These are phyloP conservation scores for Epichloe scottii DNA, from an alignment of 2,329 filamentous ascomycete genomes.

Conservation along the genomic window DNA sequence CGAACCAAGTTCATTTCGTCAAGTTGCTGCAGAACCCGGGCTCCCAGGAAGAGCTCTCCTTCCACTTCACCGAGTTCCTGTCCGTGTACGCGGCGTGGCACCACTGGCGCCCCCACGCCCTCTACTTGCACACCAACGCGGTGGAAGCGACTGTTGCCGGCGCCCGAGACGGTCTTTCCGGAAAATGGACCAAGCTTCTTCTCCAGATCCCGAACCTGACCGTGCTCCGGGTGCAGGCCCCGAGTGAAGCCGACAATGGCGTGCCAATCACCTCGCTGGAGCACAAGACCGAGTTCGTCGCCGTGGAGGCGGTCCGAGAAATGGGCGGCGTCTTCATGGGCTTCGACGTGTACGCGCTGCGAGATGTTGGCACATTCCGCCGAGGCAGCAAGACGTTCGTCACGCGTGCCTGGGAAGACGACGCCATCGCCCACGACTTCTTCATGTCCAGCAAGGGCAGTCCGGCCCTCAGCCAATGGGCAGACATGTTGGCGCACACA, in stretches of 20 bases:
- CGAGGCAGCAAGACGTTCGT: not conserved
- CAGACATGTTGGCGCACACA: not conserved
- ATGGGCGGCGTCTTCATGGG: conserved; percentile 13
- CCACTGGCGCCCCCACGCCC: conserved; percentile 1
- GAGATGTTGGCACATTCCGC: conserved; percentile 7
- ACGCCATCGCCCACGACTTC: not conserved
- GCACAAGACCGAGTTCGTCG: conserved; percentile 13
- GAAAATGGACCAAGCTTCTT: conserved; percentile 14
- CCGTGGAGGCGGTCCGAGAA: conserved; percentile 10
- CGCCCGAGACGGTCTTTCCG: conserved; percentile 2
- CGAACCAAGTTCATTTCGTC: conserved; percentile 2
- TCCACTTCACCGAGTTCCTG: conserved; percentile 3
- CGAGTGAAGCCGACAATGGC: conserved; percentile 9
- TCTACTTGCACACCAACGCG: conserved; percentile 4
- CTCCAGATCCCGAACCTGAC: conserved; percentile 11
- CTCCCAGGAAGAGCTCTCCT: not conserved
- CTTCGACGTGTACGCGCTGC: conserved; percentile 11
- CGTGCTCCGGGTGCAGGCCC: conserved; percentile 20
- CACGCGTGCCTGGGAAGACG: not conserved
- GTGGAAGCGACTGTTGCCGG: not conserved
- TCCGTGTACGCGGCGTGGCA: conserved; percentile 2
- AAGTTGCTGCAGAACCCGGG: not conserved
- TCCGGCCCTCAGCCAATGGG: not conserved
- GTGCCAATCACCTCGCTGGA: conserved; percentile 7
- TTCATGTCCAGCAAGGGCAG: not conserved